These are phyloP conservation scores for Akebia trifoliata DNA, from an alignment of 164 flowering plant species.

Conservation along the genomic window DNA sequence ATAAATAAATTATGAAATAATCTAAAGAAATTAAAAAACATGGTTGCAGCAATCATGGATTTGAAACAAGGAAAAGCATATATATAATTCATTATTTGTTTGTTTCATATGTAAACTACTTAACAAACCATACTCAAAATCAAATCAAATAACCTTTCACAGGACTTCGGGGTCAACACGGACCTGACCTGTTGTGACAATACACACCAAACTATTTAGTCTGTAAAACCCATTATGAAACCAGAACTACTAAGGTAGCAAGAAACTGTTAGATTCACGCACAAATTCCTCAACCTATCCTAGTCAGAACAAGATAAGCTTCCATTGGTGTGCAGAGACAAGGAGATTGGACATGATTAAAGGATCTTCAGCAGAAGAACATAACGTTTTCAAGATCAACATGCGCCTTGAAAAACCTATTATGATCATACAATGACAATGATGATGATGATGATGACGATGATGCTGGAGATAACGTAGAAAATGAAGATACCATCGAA, in stretches of 20 bases:
- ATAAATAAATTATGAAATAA: too few relatives aligned
- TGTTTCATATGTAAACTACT: too few relatives aligned
- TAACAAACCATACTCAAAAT: too few relatives aligned
- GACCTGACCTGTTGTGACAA: too few relatives aligned
- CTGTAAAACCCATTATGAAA: too few relatives aligned
- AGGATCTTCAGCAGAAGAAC: conserved; percentile 42
- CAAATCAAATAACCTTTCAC: too few relatives aligned
- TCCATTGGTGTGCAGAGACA: background rate
- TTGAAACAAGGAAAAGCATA: too few relatives aligned
- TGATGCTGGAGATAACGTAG: conserved; percentile 17
- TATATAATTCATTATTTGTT: too few relatives aligned
- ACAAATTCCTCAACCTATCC: conserved; percentile 21
- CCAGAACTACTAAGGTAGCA: too few relatives aligned
- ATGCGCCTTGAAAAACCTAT: conserved; percentile 32
- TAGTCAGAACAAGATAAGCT: background rate
- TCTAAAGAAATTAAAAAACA: too few relatives aligned
- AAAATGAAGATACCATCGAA: conserved; percentile 21
- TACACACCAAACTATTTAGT: background rate
- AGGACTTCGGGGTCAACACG: too few relatives aligned
- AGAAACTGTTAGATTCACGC: conserved; percentile 23
- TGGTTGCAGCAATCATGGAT: too few relatives aligned
- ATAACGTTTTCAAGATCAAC: conserved; percentile 36
- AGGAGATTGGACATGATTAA: conserved; percentile 10
- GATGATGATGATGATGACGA: conserved; percentile 15
- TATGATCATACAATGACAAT: conserved; percentile 15